phyloP scores from a whole-genome alignment of 441 rosid species.

The Raphanus hybrid region DNA sequence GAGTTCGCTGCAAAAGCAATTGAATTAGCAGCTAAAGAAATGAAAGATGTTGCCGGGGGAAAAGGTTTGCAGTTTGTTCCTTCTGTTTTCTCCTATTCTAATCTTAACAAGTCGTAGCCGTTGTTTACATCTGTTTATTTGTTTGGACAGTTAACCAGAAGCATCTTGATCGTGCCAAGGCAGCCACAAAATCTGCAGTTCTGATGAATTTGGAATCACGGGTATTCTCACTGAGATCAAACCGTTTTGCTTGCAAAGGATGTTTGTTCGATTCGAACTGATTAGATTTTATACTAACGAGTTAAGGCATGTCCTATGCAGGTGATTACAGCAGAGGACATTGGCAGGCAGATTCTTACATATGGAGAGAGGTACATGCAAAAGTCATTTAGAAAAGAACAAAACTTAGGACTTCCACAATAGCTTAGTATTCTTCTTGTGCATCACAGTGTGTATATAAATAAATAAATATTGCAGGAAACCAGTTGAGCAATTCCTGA shows the following conservation, averaged over 20 bases:
- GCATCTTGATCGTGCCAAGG: slow-evolving; percentile 81
- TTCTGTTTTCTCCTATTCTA: neutral
- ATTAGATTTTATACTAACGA: slow-evolving; percentile 1
- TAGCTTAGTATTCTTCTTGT: neutral
- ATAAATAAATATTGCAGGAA: slow-evolving; percentile 53
- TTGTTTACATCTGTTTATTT: slow-evolving; percentile 4
- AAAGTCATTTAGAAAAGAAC: neutral
- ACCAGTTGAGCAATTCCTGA: slow-evolving; percentile 76
- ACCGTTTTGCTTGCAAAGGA: neutral
- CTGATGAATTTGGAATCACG: slow-evolving; percentile 93
- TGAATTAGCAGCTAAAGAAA: slow-evolving; percentile 70
- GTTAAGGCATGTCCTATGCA: slow-evolving; percentile 39
- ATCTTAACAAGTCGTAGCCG: neutral
- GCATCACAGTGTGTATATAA: neutral
- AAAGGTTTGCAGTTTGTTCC: slow-evolving; percentile 53
- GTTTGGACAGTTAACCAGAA: slow-evolving; percentile 54
- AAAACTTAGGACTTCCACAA: neutral
- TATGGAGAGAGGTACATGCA: slow-evolving; percentile 76
- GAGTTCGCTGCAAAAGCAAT: slow-evolving; percentile 72
- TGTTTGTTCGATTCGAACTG: neutral
- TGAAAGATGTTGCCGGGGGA: slow-evolving; percentile 68
- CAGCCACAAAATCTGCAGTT: slow-evolving; percentile 81
- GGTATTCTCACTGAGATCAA: slow-evolving; percentile 46
- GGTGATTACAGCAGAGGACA: slow-evolving; percentile 85
- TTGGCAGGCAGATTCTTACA: slow-evolving; percentile 88